Evolutionary conservation across 2,329 filamentous ascomycete species (phyloP), one percentile per base, ranked within the genome.

Genomic region (Exophiala sp.): DNA sequence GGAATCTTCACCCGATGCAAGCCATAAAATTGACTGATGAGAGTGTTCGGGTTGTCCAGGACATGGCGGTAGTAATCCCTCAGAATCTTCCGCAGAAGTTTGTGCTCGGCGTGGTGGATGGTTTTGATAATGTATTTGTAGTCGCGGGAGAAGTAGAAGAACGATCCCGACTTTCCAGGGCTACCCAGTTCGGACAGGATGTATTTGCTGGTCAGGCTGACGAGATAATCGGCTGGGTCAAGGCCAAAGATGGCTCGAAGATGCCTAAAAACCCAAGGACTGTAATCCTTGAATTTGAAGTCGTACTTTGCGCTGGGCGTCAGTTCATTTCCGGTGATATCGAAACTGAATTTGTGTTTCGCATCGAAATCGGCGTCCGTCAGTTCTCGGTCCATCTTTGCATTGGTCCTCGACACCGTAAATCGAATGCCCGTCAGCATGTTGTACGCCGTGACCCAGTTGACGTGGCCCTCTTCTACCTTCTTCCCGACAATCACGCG

Each of bases 41-140:
- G 77, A 0, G 94, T 98, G 70, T 98, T 95, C 5, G 93, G 93
- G 68, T 98, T 97, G 47, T 89, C 80, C 62, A 83, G 82, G 58
- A 97, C 88, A 66, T 98, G 93, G 49, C 86, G 76, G 71, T 96
- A 96, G 70, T 98, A 98, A 54, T 97, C 87, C 65, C 85, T 88
- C 22, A 76, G 64, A n/a, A 74, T 73, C 60, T 66, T 72, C 47
- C 71, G 67, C 18, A 74, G 61, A 27, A 75, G 58, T 57, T 75
- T 75, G 60, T 75, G 73, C 57, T 98, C 93, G 61, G 82, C 82
- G 63, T 97, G 93, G 66, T 98, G 93, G 60, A 98, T 97, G 18
- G 93, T 98, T 72, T 98, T 98, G 79, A 98, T 98, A 71, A 98
- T 98, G 72, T 98, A 98, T 71, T 96, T 97, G 78, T 98, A 98